Conservation (phyloP, 2,329 filamentous ascomycete species). For the Hansfordia pulvinata region DNA sequence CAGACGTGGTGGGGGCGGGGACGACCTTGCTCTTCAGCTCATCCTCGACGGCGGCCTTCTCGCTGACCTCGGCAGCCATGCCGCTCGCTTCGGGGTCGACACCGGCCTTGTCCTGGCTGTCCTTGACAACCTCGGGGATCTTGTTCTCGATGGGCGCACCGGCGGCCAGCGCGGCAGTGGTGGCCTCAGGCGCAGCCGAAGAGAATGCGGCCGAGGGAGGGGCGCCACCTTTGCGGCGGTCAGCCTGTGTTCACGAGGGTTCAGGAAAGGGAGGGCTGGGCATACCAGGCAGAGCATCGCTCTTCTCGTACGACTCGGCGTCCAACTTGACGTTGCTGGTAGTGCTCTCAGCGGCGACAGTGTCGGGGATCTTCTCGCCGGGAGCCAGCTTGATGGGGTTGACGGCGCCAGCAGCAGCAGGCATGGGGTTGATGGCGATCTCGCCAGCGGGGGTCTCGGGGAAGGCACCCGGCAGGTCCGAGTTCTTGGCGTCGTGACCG, state of each 20-base stretch:
- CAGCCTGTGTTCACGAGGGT: too few species aligned
- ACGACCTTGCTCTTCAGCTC: constrained; percentile 57
- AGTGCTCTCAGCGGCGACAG: constrained; percentile 51
- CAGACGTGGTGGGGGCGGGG: constrained; percentile 42
- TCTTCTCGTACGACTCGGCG: constrained; percentile 75
- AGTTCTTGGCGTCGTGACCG: constrained; percentile 16
- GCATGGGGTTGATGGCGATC: constrained; percentile 47
- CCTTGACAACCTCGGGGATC: constrained; percentile 52
- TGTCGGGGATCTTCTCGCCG: constrained; percentile 68
- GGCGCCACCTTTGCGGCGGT: constrained; percentile 12
- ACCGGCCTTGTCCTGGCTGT: constrained; percentile 56
- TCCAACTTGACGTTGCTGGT: constrained; percentile 66
- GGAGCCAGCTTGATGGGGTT: constrained; percentile 73
- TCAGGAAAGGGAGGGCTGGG: constrained; percentile 18
- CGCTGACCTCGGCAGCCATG: constrained; percentile 48
- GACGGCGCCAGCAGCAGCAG: constrained; percentile 47
- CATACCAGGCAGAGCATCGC: constrained; percentile 45
- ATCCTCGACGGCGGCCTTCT: constrained; percentile 58
- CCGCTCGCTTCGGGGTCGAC: constrained; percentile 55
- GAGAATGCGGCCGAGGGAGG: constrained; percentile 9
- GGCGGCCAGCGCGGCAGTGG: constrained; percentile 24
- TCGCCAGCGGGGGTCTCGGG: constrained; percentile 54
- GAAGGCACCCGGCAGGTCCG: constrained; percentile 51
- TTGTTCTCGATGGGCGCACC: constrained; percentile 28
- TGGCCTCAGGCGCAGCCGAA: constrained; percentile 26